Evolutionary conservation across 768 basidiomycete genomes (phyloP).

Genomic region (Nevesoporus exiguus): DNA sequence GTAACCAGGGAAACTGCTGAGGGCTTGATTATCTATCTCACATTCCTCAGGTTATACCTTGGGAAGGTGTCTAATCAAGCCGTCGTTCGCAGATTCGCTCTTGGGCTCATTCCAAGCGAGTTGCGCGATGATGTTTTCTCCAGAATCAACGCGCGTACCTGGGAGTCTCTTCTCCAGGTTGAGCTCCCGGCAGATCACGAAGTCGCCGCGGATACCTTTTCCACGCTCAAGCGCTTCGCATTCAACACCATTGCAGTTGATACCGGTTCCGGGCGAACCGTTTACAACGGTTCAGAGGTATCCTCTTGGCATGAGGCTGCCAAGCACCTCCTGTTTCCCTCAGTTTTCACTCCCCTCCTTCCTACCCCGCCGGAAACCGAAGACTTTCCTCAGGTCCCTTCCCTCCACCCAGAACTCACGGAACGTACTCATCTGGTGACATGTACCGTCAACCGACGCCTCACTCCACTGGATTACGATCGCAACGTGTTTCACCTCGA

Average conservation of each 20-base stretch:
- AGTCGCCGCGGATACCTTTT: constrained; percentile 18
- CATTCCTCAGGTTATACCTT: constrained; percentile 82
- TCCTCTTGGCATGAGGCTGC: constrained; percentile 83
- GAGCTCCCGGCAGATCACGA: constrained; percentile 34
- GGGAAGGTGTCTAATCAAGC: constrained; percentile 57
- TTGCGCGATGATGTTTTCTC: constrained; percentile 42
- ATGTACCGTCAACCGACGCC: constrained; percentile 88
- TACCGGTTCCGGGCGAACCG: constrained; percentile 51
- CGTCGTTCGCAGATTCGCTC: constrained; percentile 50
- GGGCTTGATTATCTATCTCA: constrained; percentile 63
- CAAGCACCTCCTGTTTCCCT: constrained; percentile 85
- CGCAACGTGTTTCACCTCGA: constrained; percentile 99
- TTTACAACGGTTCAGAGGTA: constrained; percentile 58
- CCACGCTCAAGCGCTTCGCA: constrained; percentile 54
- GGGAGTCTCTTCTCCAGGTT: constrained; percentile 63
- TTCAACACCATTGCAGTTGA: constrained; percentile 75
- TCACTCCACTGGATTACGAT: constrained; percentile 94
- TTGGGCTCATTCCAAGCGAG: constrained; percentile 41
- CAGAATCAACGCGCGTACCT: constrained; percentile 56
- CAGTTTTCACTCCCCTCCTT: constrained; percentile 61
- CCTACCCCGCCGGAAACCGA: constrained; percentile 33
- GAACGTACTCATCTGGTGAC: constrained; percentile 94
- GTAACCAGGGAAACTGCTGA: constrained; percentile 43
- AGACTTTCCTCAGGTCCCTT: constrained; percentile 56
- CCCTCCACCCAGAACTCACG: constrained; percentile 79